These are phyloP conservation scores for Globisporangium okanoganense DNA, from an alignment of 352 stramenopile species.

Conservation along the genomic window DNA sequence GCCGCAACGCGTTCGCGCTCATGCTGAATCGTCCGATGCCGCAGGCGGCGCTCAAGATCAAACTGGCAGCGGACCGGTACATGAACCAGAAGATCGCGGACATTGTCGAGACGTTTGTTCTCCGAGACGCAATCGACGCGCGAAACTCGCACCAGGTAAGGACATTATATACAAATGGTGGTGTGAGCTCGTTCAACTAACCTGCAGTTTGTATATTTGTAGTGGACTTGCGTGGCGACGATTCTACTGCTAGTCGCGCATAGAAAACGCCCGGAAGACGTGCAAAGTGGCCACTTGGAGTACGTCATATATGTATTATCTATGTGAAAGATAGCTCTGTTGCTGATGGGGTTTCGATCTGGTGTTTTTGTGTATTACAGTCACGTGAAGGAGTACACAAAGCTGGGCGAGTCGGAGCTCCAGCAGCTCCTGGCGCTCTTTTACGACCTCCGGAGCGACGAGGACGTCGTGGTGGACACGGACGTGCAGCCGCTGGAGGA, in stretches of 20 bases:
- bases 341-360: not conserved
- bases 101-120: slow-evolving; percentile 51
- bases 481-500: slow-evolving; percentile 33
- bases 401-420: slow-evolving; percentile 58
- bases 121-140: slow-evolving; percentile 64
- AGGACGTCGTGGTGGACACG: slow-evolving; percentile 54
- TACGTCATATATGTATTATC: slow-evolving; percentile 15
- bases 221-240: slow-evolving; percentile 70
- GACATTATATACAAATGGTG: not conserved
- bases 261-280: slow-evolving; percentile 32
- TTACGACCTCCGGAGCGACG: slow-evolving; percentile 54
- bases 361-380: slow-evolving; percentile 16
- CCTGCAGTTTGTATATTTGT: not conserved
- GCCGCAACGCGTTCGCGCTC: slow-evolving; percentile 62
- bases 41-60: slow-evolving; percentile 43
- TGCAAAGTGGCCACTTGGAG: slow-evolving; percentile 38
- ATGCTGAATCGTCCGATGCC: slow-evolving; percentile 55
- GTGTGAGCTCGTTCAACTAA: not conserved
- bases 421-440: slow-evolving; percentile 67
- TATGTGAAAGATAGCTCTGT: not conserved
- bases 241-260: slow-evolving; percentile 68
- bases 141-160: slow-evolving; percentile 56
- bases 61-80: slow-evolving; percentile 50
- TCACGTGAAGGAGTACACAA: slow-evolving; percentile 42
- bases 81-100: slow-evolving; percentile 49